These are phyloP conservation scores for Thermomucor indicae-seudaticae DNA, from an alignment of 371 early-diverging fungal genomes.

Conservation along the genomic window DNA sequence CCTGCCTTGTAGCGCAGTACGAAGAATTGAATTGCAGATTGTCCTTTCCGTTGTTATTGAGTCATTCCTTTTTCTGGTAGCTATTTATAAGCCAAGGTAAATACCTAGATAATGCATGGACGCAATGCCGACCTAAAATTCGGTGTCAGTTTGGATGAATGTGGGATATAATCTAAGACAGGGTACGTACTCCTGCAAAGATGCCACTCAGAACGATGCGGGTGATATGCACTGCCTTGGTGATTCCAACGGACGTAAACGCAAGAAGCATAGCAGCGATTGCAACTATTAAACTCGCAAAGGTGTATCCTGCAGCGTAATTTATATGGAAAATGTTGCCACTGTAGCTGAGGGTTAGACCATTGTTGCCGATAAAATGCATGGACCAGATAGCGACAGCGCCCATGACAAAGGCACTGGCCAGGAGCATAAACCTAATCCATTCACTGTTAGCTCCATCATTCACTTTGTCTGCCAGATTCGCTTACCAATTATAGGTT, in stretches of 20 bases:
- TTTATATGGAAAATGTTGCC: constrained; percentile 19
- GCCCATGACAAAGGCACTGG: constrained; percentile 39
- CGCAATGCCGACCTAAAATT: constrained; percentile 24
- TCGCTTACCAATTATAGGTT: constrained; percentile 13
- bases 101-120: constrained; percentile 45
- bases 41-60: too few species aligned
- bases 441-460: background rate
- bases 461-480: background rate
- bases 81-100: background rate
- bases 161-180: background rate
- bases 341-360: constrained; percentile 19
- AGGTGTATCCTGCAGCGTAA: constrained; percentile 37
- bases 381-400: constrained; percentile 46
- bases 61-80: background rate
- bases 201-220: constrained; percentile 39
- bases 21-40: constrained; percentile 39
- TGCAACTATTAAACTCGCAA: constrained; percentile 33
- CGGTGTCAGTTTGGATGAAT: background rate
- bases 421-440: constrained; percentile 31
- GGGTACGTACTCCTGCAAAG: constrained; percentile 34
- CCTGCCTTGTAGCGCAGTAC: constrained; percentile 12
- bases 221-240: constrained; percentile 27
- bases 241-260: constrained; percentile 36
- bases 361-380: constrained; percentile 47
- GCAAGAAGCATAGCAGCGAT: constrained; percentile 38